Conservation (phyloP, 2,329 filamentous ascomycete genomes). For the Nigrospora oryzae region DNA sequence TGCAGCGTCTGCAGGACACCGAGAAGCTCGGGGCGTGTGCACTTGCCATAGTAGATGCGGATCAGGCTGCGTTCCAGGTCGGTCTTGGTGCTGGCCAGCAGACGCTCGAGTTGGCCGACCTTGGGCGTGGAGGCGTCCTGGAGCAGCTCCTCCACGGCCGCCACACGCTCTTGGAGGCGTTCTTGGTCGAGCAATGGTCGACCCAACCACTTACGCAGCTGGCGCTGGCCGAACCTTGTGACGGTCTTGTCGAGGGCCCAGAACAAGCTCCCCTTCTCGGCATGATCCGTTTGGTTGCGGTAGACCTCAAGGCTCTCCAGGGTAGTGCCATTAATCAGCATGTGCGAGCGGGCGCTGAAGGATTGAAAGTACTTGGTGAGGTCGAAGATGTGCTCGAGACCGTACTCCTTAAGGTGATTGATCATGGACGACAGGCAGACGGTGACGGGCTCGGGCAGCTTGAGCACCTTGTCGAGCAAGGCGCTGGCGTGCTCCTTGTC, state of each 20-base stretch:
- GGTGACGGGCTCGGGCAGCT: conserved; percentile 76
- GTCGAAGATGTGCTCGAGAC: conserved; percentile 89
- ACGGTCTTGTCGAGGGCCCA: conserved; percentile 92
- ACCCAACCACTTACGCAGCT: conserved; percentile 92
- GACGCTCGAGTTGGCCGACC: conserved; percentile 64
- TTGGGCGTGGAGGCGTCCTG: conserved; percentile 55
- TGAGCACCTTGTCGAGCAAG: conserved; percentile 78
- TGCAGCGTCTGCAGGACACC: conserved; percentile 80
- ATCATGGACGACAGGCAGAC: conserved; percentile 97
- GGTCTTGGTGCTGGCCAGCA: conserved; percentile 63
- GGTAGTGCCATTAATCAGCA: conserved; percentile 93
- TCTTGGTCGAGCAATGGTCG: conserved; percentile 73
- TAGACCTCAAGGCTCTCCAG: conserved; percentile 92
- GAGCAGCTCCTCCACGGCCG: conserved; percentile 80
- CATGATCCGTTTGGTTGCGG: conserved; percentile 83
- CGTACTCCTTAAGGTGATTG: conserved; percentile 82
- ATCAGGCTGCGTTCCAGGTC: conserved; percentile 92
- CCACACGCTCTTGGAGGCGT: conserved; percentile 68
- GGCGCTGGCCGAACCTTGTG: conserved; percentile 79
- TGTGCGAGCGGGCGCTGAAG: conserved; percentile 88
- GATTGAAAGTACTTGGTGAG: conserved; percentile 95
- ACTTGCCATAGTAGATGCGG: conserved; percentile 96
- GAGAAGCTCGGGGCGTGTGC: conserved; percentile 79
- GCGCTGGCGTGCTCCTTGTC: conserved; percentile 49
- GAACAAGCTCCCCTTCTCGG: conserved; percentile 79